Percentiles rank a stretch among this genome's conserved stretches.
Conservation (phyloP, 23 red algal species). For the Agarophyton chilense region DNA sequence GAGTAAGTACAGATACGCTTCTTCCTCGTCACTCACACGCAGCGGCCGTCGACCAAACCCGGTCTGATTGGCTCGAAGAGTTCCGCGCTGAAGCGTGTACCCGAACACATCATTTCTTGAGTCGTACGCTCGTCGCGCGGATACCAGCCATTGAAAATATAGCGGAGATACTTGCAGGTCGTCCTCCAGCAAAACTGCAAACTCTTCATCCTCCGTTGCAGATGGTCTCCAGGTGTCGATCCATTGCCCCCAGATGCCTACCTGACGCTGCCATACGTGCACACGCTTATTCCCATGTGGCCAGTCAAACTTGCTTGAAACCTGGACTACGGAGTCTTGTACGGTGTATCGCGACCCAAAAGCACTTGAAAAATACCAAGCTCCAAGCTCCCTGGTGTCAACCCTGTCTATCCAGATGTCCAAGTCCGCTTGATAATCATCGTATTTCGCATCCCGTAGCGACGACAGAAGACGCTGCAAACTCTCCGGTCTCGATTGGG, state of each 20-base stretch:
- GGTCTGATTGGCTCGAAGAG: conserved; percentile 31
- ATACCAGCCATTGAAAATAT: conserved; percentile 50
- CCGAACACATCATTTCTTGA: conserved; percentile 36
- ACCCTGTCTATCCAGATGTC: conserved; percentile 67
- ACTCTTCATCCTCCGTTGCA: conserved; percentile 17
- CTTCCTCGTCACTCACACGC: conserved; percentile 23
- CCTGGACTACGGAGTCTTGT: conserved; percentile 6
- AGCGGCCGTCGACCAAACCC: conserved; percentile 47
- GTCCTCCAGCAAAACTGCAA: conserved; percentile 67
- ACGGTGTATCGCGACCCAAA: neutral
- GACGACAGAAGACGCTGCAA: conserved; percentile 65
- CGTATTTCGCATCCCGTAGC: conserved; percentile 44
- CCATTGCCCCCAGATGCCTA: conserved; percentile 70
- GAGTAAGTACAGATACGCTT: conserved; percentile 59
- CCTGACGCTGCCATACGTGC: conserved; percentile 47
- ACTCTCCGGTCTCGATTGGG: conserved; percentile 22
- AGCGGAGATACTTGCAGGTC: conserved; percentile 73
- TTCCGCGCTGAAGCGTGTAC: conserved; percentile 68
- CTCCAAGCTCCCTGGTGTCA: neutral
- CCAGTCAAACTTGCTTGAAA: conserved; percentile 29
- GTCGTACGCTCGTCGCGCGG: conserved; percentile 40
- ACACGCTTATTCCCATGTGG: conserved; percentile 34
- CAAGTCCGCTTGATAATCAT: conserved; percentile 38
- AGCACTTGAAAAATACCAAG: neutral
- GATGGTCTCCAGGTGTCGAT: conserved; percentile 17